Percentiles rank a stretch among this genome's conserved stretches.
phyloP scores from a whole-genome alignment of 169 alveolate genomes.

The Theileria annulata region DNA sequence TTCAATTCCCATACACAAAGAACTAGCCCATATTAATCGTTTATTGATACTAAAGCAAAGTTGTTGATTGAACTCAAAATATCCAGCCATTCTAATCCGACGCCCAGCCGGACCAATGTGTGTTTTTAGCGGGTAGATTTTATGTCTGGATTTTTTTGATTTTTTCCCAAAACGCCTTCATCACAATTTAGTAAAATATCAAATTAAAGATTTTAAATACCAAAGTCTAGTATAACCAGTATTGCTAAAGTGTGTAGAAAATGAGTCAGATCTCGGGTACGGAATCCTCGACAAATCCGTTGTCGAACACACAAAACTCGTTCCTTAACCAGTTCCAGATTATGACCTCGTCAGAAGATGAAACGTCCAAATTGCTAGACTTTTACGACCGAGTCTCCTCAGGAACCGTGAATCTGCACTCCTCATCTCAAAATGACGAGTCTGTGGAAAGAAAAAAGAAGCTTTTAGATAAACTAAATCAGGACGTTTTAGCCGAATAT shows the following conservation, averaged over 20 bases:
- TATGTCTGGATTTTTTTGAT: too few relatives aligned
- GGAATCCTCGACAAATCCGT: not conserved
- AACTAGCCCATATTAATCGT: not conserved
- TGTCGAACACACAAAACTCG: constrained; percentile 18
- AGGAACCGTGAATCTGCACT: not conserved
- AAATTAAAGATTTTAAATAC: too few relatives aligned
- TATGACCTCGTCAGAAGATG: constrained; percentile 13
- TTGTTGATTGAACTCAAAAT: not conserved
- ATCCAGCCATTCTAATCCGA: too few relatives aligned
- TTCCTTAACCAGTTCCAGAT: not conserved
- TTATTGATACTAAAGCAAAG: not conserved
- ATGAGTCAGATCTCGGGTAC: constrained; percentile 22
- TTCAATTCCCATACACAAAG: not conserved
- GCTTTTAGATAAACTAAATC: constrained; percentile 50
- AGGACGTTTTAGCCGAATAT: constrained; percentile 60
- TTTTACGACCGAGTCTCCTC: constrained; percentile 9
- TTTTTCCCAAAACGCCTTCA: too few relatives aligned
- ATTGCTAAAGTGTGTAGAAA: too few relatives aligned
- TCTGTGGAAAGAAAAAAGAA: constrained; percentile 26
- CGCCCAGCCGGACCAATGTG: too few relatives aligned
- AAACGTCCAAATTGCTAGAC: constrained; percentile 10
- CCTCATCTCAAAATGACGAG: constrained; percentile 1
- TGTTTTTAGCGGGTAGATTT: too few relatives aligned
- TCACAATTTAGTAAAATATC: too few relatives aligned
- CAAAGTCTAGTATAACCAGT: too few relatives aligned